A percentile compares a stretch with the other conserved stretches of the same genome.
Conservation (phyloP, 805 yeast genomes). For the Lipomyces lipofer region DNA sequence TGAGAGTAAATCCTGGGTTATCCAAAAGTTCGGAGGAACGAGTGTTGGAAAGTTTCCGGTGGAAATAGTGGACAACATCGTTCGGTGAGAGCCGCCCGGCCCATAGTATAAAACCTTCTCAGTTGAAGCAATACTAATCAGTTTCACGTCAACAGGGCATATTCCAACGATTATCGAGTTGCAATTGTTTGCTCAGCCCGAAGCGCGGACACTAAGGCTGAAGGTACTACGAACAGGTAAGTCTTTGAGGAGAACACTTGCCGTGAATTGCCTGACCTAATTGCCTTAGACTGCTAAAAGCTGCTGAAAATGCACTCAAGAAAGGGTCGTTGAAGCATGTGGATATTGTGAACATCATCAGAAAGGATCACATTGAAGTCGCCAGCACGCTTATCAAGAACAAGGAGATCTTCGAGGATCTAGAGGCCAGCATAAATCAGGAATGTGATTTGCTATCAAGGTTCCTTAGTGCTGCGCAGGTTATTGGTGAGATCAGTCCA, state of each 20-base stretch:
- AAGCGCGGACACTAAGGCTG: slow-evolving; percentile 84
- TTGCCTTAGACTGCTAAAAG: slow-evolving; percentile 56
- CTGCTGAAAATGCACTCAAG: slow-evolving; percentile 65
- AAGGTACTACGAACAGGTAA: slow-evolving; percentile 81
- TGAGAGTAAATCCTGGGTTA: slow-evolving; percentile 71
- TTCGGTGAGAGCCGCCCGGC: slow-evolving; percentile 38
- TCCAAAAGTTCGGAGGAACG: slow-evolving; percentile 97
- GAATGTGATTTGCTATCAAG: slow-evolving; percentile 71
- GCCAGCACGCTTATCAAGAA: slow-evolving; percentile 58
- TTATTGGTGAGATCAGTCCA: slow-evolving; percentile 87
- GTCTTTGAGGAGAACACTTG: too few species aligned
- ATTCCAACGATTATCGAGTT: slow-evolving; percentile 57
- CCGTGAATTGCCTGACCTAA: too few species aligned
- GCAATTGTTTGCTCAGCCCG: slow-evolving; percentile 97
- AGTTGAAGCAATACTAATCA: too few species aligned
- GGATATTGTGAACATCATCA: slow-evolving; percentile 61
- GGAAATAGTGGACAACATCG: slow-evolving; percentile 80
- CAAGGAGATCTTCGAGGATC: slow-evolving; percentile 49
- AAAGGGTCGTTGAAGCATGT: slow-evolving; percentile 53
- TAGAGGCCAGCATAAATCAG: slow-evolving; percentile 57
- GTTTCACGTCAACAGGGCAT: slow-evolving; percentile 45
- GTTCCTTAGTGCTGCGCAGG: slow-evolving; percentile 79
- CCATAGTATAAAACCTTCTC: too few species aligned
- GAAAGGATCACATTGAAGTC: slow-evolving; percentile 75
- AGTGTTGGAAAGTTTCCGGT: slow-evolving; percentile 93